Evolutionary conservation across 345 rosid genomes (phyloP).

Genomic region (Jatropha curcas): DNA sequence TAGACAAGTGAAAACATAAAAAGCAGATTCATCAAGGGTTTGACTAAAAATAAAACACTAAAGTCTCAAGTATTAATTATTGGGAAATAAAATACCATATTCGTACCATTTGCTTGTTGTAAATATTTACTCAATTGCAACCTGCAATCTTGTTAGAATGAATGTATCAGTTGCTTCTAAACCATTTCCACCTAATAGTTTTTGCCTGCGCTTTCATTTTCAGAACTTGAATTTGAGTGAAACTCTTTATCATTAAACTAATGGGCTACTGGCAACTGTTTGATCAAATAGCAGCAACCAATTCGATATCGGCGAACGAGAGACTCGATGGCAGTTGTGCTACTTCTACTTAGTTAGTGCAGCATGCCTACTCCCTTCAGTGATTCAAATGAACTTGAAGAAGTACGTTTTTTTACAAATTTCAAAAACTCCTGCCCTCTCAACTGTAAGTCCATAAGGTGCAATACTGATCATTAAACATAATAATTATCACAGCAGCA

Average conservation of each 20-base stretch:
- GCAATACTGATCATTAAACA: constrained; percentile 11
- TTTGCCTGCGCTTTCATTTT: too few relatives aligned
- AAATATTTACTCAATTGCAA: background rate
- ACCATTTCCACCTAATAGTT: background rate
- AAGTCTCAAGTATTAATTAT: too few relatives aligned
- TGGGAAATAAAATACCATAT: too few relatives aligned
- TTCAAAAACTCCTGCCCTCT: background rate
- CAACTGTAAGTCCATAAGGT: constrained; percentile 6
- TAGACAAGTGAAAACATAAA: too few relatives aligned
- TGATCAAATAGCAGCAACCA: constrained; percentile 1
- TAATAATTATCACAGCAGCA: background rate
- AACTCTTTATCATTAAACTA: too few relatives aligned
- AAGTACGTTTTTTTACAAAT: background rate
- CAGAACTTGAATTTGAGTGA: too few relatives aligned
- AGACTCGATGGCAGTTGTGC: background rate
- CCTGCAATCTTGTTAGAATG: background rate
- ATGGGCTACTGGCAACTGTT: constrained; percentile 2
- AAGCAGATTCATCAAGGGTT: too few relatives aligned
- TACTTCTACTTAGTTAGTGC: background rate
- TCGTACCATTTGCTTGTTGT: background rate
- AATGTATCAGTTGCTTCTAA: background rate
- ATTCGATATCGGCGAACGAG: background rate
- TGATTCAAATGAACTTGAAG: background rate
- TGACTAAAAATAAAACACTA: too few relatives aligned
- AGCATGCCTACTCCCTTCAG: background rate